phyloP scores from a whole-genome alignment of 148 eudicot genomes.

The Amaranthus palmeri region DNA sequence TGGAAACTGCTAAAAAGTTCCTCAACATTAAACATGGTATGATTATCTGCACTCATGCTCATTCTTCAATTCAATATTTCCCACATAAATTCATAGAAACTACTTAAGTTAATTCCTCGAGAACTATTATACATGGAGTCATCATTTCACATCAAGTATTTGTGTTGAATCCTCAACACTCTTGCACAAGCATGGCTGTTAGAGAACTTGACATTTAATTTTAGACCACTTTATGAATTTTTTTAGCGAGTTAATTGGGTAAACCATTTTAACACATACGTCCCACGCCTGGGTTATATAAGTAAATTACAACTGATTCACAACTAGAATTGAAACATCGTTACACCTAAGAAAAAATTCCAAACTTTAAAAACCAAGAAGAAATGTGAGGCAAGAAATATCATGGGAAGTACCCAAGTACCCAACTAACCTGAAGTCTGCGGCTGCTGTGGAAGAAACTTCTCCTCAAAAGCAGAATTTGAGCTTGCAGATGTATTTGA shows the following conservation, averaged over 20 bases:
- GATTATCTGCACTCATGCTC: background rate
- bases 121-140: too few relatives aligned
- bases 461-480: constrained; percentile 79
- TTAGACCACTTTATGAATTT: too few relatives aligned
- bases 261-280: too few relatives aligned
- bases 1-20: background rate
- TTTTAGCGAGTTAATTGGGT: too few relatives aligned
- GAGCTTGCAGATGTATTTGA: constrained; percentile 49
- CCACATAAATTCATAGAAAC: background rate
- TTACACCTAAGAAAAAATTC: background rate
- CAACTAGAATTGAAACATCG: background rate
- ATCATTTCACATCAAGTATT: too few relatives aligned
- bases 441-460: constrained; percentile 85
- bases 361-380: background rate
- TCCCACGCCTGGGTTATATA: too few relatives aligned
- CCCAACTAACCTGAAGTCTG: constrained; percentile 68
- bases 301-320: background rate
- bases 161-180: too few relatives aligned
- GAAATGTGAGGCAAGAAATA: background rate
- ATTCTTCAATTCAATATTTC: background rate
- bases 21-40: background rate
- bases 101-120: too few relatives aligned
- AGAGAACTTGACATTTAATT: too few relatives aligned
- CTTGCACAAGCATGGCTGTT: too few relatives aligned
- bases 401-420: constrained; percentile 4